These are phyloP conservation scores for Botrytis paeoniae DNA, from an alignment of 2,329 filamentous ascomycete genomes.

Conservation along the genomic window DNA sequence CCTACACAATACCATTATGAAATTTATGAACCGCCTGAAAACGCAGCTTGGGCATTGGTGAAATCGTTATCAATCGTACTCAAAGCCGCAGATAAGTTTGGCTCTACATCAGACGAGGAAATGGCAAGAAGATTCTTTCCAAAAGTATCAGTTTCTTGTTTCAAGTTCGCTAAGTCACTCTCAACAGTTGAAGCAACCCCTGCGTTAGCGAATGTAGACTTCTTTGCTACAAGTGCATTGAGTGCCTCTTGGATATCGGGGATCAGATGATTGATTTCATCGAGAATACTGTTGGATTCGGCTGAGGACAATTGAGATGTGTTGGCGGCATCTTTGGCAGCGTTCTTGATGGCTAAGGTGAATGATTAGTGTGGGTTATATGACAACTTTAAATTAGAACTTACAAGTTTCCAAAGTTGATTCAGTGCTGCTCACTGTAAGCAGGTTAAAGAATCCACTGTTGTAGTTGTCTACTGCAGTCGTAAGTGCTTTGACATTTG, in stretches of 20 bases:
- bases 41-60: not conserved
- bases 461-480: slow-evolving; percentile 42
- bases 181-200: slow-evolving; percentile 19
- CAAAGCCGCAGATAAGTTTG: not conserved
- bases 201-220: slow-evolving; percentile 19
- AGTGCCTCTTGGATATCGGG: slow-evolving; percentile 20
- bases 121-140: slow-evolving; percentile 23
- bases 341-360: slow-evolving; percentile 9
- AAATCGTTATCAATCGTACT: not conserved
- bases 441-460: slow-evolving; percentile 20
- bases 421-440: slow-evolving; percentile 19
- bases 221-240: slow-evolving; percentile 22
- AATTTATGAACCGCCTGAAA: not conserved
- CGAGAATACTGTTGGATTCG: slow-evolving; percentile 22
- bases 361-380: not conserved
- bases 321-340: slow-evolving; percentile 16
- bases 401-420: slow-evolving; percentile 18
- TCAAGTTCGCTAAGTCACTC: slow-evolving; percentile 12
- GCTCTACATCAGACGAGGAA: slow-evolving; percentile 21
- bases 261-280: slow-evolving; percentile 12
- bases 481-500: slow-evolving; percentile 47
- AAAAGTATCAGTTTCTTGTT: slow-evolving; percentile 23
- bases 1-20: not conserved
- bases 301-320: slow-evolving; percentile 20
- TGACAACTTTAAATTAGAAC: not conserved